Percentiles rank a stretch among this genome's conserved stretches.
These are phyloP conservation scores for Chaetomium tenue DNA, from an alignment of 495 filamentous ascomycete species.

Conservation along the genomic window DNA sequence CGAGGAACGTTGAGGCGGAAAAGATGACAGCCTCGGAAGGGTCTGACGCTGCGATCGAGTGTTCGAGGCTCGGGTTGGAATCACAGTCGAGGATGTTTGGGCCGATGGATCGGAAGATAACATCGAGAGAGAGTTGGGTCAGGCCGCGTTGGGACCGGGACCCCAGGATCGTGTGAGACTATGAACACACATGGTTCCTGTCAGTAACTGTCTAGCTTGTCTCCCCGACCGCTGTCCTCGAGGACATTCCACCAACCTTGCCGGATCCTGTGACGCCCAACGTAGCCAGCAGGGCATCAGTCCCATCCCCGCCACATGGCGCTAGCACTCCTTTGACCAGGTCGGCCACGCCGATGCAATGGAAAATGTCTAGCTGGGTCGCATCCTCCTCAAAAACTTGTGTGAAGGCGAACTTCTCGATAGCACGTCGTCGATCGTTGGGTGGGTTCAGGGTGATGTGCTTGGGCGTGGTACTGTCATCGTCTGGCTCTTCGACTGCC, in stretches of 20 bases:
- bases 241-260: constrained; percentile 63
- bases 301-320: constrained; percentile 63
- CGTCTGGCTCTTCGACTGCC: constrained; percentile 62
- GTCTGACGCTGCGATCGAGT: constrained; percentile 72
- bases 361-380: constrained; percentile 81
- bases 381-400: constrained; percentile 85
- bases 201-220: constrained; percentile 30
- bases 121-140: constrained; percentile 86
- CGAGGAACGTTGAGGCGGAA: constrained; percentile 73
- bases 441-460: constrained; percentile 89
- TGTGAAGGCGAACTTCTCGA: constrained; percentile 94
- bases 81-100: constrained; percentile 62
- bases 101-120: constrained; percentile 77
- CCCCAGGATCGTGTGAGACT: constrained; percentile 97
- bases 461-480: constrained; percentile 55
- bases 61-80: constrained; percentile 59
- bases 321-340: constrained; percentile 77
- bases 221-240: not conserved
- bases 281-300: constrained; percentile 88
- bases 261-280: constrained; percentile 93
- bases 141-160: constrained; percentile 81
- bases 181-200: not conserved
- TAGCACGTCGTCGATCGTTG: constrained; percentile 74
- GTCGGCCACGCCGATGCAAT: constrained; percentile 71
- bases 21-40: constrained; percentile 81